These are phyloP conservation scores for Coccomyxa subellipsoidea DNA, from an alignment of 163 green algal genomes.

Conservation along the genomic window DNA sequence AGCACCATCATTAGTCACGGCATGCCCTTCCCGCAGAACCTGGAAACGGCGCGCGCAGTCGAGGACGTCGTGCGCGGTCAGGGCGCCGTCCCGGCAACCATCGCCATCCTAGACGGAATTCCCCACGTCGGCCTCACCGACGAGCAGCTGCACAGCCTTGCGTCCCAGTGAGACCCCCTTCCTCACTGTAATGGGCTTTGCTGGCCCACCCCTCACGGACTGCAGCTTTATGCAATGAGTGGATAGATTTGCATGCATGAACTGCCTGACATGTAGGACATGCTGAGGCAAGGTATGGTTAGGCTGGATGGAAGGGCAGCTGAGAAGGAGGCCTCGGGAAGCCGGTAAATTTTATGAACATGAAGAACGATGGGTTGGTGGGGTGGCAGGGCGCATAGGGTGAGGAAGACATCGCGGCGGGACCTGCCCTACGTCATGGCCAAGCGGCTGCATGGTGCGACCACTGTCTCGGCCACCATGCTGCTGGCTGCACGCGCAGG, in stretches of 20 bases:
- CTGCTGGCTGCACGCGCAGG: conserved; percentile 80
- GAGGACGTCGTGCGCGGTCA: conserved; percentile 58
- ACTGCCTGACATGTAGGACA: too few relatives aligned
- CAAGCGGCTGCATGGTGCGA: conserved; percentile 72
- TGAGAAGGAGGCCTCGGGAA: too few relatives aligned
- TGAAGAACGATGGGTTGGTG: not conserved
- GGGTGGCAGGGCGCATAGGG: conserved; percentile 18
- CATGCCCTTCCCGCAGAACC: conserved; percentile 94
- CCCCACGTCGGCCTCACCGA: conserved; percentile 64
- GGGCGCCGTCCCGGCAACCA: conserved; percentile 89
- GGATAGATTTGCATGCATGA: too few relatives aligned
- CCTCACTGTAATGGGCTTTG: not conserved
- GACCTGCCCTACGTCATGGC: conserved; percentile 73
- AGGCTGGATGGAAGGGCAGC: too few relatives aligned
- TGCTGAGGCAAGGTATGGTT: too few relatives aligned
- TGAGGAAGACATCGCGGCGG: conserved; percentile 74
- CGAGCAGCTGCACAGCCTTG: conserved; percentile 68
- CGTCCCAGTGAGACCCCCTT: conserved; percentile 5
- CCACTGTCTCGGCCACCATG: conserved; percentile 95
- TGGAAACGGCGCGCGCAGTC: conserved; percentile 79
- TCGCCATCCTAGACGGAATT: conserved; percentile 88
- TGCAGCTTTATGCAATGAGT: too few relatives aligned
- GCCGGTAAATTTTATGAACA: too few relatives aligned
- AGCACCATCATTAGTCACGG: conserved; percentile 62
- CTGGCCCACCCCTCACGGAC: too few relatives aligned